These are phyloP conservation scores for Groenewaldozyma sp. DNA, from an alignment of 1,139 yeast species.

Conservation along the genomic window DNA sequence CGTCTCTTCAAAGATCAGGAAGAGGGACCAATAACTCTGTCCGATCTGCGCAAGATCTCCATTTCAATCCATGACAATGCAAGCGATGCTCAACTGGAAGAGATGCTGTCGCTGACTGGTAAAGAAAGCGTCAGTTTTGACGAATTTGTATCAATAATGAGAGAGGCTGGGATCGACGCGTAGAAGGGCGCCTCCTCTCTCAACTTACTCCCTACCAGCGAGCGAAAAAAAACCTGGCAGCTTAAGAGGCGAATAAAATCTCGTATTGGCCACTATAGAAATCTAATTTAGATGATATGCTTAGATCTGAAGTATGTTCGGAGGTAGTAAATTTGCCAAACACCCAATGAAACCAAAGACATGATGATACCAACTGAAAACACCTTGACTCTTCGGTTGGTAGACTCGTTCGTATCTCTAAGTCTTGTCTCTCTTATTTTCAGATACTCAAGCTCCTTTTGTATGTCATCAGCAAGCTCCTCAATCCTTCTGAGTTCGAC, in stretches of 20 bases:
- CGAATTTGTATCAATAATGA: conserved; percentile 18
- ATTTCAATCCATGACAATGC: conserved; percentile 24
- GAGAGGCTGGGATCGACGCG: conserved; percentile 9
- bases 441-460: conserved; percentile 69
- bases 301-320: conserved; percentile 90
- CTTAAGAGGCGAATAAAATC: background rate
- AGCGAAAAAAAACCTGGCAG: too few species aligned
- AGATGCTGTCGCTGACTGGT: conserved; percentile 25
- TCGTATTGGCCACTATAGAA: background rate
- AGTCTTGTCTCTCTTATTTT: conserved; percentile 80
- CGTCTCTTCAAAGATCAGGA: conserved; percentile 19
- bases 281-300: conserved; percentile 73
- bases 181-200: background rate
- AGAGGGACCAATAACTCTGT: conserved; percentile 17
- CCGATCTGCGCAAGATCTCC: conserved; percentile 22
- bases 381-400: conserved; percentile 70
- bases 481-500: conserved; percentile 76
- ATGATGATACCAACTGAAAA: conserved; percentile 64
- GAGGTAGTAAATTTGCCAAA: conserved; percentile 86
- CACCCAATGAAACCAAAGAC: conserved; percentile 68
- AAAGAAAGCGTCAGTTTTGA: conserved; percentile 14
- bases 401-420: conserved; percentile 94
- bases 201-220: too few species aligned
- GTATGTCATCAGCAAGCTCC: conserved; percentile 74
- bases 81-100: conserved; percentile 23